phyloP scores from a whole-genome alignment of 352 stramenopile genomes.

The Globisporangium canariense region DNA sequence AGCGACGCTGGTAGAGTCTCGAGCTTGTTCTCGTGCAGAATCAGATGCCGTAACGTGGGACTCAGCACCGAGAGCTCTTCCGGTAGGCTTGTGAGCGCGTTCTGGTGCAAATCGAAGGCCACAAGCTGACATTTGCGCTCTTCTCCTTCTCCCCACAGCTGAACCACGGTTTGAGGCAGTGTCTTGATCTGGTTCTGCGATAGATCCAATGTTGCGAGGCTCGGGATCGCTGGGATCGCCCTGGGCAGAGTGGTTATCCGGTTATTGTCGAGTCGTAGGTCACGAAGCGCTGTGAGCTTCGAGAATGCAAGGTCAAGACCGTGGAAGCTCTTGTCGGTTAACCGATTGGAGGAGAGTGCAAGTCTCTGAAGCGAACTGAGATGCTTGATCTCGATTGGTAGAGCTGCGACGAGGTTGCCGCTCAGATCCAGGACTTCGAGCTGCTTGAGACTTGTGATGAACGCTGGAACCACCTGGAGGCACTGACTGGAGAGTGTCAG shows the following conservation, averaged over 20 bases:
- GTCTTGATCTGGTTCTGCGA: constrained; percentile 34
- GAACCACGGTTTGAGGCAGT: constrained; percentile 7
- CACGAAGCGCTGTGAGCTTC: constrained; percentile 18
- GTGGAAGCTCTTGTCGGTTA: constrained; percentile 20
- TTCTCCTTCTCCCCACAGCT: constrained; percentile 24
- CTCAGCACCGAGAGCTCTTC: constrained; percentile 33
- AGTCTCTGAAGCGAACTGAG: constrained; percentile 19
- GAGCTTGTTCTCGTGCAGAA: constrained; percentile 48
- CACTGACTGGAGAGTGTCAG: constrained; percentile 21
- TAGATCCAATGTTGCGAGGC: constrained; percentile 29
- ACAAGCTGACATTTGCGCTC: constrained; percentile 18
- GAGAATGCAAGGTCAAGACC: neutral
- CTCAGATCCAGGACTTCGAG: constrained; percentile 34
- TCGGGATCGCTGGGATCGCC: constrained; percentile 16
- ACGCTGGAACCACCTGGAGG: constrained; percentile 22
- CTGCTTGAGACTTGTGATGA: constrained; percentile 16
- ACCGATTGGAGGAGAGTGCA: constrained; percentile 18
- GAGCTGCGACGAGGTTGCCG: constrained; percentile 25
- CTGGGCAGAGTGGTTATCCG: constrained; percentile 19
- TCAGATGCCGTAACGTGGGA: constrained; percentile 24
- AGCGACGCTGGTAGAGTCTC: constrained; percentile 25
- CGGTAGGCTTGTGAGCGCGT: constrained; percentile 32
- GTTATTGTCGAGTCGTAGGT: constrained; percentile 32
- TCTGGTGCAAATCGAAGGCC: constrained; percentile 38
- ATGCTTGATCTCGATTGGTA: constrained; percentile 18